Percentiles rank a stretch among this genome's conserved stretches.
These are phyloP conservation scores for Takakia lepidozioides DNA, from an alignment of 225 moss, liverwort and hornwort genomes.

Conservation along the genomic window DNA sequence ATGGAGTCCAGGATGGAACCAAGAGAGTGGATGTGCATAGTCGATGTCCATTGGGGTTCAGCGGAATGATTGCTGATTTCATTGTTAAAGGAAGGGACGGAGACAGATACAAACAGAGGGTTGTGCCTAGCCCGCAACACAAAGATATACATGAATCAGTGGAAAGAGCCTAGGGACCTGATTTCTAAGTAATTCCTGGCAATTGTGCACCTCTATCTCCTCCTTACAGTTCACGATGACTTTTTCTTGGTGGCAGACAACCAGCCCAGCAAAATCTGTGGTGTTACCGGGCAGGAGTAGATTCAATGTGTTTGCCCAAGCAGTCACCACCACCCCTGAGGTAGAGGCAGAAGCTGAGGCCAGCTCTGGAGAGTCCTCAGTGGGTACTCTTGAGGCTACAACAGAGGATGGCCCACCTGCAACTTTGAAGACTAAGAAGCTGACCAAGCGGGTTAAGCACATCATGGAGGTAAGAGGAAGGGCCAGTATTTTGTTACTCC, in stretches of 20 bases:
- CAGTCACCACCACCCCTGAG: slow-evolving; percentile 64
- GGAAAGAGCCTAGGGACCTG: no score
- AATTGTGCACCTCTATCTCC: no score
- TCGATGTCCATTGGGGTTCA: no score
- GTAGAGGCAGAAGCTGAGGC: slow-evolving; percentile 49
- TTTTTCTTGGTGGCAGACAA: no score
- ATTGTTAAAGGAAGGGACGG: background rate
- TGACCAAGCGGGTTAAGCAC: slow-evolving; percentile 93
- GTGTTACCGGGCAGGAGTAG: slow-evolving; percentile 34
- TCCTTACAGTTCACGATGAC: no score
- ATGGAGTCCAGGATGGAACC: no score
- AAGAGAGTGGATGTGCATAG: no score
- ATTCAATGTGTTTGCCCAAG: slow-evolving; percentile 60
- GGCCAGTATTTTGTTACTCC: no score
- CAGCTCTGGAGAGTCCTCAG: slow-evolving; percentile 20
- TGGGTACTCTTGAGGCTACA: slow-evolving; percentile 23
- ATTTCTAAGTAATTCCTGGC: no score
- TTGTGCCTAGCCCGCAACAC: no score
- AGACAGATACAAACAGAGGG: background rate
- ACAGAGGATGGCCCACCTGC: slow-evolving; percentile 40
- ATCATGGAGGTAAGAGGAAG: slow-evolving; percentile 77
- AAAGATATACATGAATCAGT: no score
- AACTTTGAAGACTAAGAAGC: slow-evolving; percentile 85
- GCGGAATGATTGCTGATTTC: no score
- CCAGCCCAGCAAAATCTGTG: background rate